A percentile compares a stretch with the other conserved stretches of the same genome.
Evolutionary conservation across 1,284 basidiomycete genomes (phyloP).

Genomic region (Pterulicium gracile): DNA sequence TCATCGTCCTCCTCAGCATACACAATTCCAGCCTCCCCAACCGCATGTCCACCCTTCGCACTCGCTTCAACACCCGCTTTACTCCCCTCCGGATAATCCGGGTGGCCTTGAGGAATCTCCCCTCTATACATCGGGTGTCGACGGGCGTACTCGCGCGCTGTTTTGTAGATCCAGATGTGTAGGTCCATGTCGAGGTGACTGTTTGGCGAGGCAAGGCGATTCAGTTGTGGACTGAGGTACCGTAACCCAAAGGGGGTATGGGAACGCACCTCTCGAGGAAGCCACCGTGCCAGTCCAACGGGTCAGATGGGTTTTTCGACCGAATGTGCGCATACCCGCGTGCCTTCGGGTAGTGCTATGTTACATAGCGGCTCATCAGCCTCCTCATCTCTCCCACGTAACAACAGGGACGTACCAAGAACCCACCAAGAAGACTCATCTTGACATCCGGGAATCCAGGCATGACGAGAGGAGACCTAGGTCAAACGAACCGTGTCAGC

Average conservation of each 20-base stretch:
- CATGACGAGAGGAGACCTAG: constrained; percentile 7
- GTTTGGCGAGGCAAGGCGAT: not conserved
- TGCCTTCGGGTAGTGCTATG: constrained; percentile 23
- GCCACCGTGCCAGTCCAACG: constrained; percentile 21
- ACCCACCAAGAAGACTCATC: too few relatives aligned
- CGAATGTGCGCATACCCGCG: constrained; percentile 28
- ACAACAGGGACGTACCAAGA: too few relatives aligned
- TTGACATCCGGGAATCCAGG: too few relatives aligned
- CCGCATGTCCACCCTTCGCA: constrained; percentile 22
- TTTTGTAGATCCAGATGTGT: constrained; percentile 48
- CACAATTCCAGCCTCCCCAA: constrained; percentile 22
- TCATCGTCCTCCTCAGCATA: constrained; percentile 33
- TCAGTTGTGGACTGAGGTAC: not conserved
- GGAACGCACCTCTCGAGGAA: constrained; percentile 14
- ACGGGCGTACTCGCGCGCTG: constrained; percentile 40
- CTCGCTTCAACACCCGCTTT: constrained; percentile 1
- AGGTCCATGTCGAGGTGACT: constrained; percentile 35
- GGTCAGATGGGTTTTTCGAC: constrained; percentile 17
- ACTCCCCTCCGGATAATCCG: constrained; percentile 27
- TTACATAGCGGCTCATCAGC: too few relatives aligned
- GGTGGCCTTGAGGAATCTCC: constrained; percentile 28
- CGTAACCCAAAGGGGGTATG: not conserved
- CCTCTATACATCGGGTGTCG: constrained; percentile 47
- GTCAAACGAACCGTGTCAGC: too few relatives aligned
- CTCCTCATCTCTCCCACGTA: too few relatives aligned